phyloP scores from a whole-genome alignment of 2,329 filamentous ascomycete species.

The Cordyceps cateniannulata region DNA sequence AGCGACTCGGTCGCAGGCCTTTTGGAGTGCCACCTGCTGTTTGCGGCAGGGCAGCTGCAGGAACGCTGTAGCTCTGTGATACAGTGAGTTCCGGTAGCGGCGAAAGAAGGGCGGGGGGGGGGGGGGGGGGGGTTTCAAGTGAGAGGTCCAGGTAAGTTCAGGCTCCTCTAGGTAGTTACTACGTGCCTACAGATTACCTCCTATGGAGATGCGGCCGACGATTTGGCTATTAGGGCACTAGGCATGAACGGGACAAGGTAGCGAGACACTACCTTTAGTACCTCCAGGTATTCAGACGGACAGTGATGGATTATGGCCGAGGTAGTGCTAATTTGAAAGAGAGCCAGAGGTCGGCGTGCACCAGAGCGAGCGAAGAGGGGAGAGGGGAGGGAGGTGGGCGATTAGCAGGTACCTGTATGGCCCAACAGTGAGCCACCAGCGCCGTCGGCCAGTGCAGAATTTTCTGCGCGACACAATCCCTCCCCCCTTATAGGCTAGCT shows the following conservation, averaged over 20 bases:
- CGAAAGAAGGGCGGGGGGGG: neutral
- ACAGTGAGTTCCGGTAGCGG: constrained; percentile 1
- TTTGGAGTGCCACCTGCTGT: constrained; percentile 5
- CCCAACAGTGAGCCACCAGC: neutral
- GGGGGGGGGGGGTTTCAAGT: neutral
- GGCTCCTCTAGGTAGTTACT: too few relatives aligned
- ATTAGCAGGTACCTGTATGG: neutral
- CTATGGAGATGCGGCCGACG: neutral
- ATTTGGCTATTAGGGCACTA: neutral
- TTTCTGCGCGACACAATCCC: neutral
- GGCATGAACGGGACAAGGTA: neutral
- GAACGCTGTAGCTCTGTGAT: neutral
- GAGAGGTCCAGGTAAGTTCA: too few relatives aligned
- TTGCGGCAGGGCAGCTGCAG: constrained; percentile 5
- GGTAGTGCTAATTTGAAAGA: too few relatives aligned
- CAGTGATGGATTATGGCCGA: too few relatives aligned
- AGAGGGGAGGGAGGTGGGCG: neutral
- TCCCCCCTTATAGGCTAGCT: neutral
- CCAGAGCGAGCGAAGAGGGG: neutral
- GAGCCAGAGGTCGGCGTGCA: too few relatives aligned
- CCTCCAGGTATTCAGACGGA: too few relatives aligned
- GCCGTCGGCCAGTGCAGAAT: neutral
- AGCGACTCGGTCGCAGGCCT: neutral
- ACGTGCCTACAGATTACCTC: too few relatives aligned
- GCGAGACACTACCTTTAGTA: neutral